Evolutionary conservation across 257 asterid genomes (phyloP).

Genomic region (Anisodus tanguticus): DNA sequence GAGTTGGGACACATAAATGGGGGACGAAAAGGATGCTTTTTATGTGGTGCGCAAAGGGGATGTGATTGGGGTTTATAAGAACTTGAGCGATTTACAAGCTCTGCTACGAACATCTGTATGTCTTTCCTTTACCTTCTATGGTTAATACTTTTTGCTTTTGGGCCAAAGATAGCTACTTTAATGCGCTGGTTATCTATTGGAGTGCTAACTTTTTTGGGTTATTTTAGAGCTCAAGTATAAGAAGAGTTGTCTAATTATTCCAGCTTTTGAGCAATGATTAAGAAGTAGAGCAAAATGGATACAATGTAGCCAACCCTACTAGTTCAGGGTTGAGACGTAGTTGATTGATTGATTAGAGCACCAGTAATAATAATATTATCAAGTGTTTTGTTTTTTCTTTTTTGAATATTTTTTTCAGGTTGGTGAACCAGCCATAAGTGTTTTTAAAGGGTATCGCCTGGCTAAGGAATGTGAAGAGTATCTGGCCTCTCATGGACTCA

Average conservation of each 20-base stretch:
- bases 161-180: not conserved
- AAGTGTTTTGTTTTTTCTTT: not conserved
- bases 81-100: conserved; percentile 84
- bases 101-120: conserved; percentile 75
- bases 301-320: not conserved
- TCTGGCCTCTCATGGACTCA: conserved; percentile 82
- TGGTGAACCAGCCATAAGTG: conserved; percentile 64
- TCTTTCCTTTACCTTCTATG: not conserved
- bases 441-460: conserved; percentile 80
- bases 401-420: conserved; percentile 44
- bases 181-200: not conserved
- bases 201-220: not conserved
- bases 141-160: not conserved
- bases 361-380: not conserved
- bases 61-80: conserved; percentile 76
- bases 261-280: not conserved
- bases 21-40: conserved; percentile 84
- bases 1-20: conserved; percentile 48
- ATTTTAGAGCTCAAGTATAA: not conserved
- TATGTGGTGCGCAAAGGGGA: conserved; percentile 86
- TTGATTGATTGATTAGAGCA: not conserved
- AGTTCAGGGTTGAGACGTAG: not conserved
- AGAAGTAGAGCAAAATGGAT: not conserved
- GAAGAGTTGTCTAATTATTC: not conserved
- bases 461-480: conserved; percentile 76